phyloP scores from a whole-genome alignment of 805 yeast species.

The Ogataea trehalophila region DNA sequence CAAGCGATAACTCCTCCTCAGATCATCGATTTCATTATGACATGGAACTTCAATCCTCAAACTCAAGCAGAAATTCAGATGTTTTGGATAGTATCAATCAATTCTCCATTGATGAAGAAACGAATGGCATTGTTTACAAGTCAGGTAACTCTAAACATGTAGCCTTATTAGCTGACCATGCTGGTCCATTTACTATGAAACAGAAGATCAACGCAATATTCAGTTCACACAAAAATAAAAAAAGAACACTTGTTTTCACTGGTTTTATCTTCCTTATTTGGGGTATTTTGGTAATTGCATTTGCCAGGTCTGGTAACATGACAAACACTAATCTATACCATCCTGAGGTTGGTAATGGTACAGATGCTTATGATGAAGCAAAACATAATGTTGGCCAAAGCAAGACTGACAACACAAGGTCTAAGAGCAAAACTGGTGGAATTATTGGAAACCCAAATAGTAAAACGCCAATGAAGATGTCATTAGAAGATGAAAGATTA shows the following conservation, averaged over 20 bases:
- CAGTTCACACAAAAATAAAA: constrained; percentile 17
- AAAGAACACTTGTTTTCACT: constrained; percentile 11
- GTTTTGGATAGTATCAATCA: constrained; percentile 17
- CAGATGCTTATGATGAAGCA: not conserved
- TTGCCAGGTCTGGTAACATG: constrained; percentile 19
- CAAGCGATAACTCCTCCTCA: not conserved
- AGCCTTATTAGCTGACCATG: constrained; percentile 2
- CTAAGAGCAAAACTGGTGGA: not conserved
- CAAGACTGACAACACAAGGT: not conserved
- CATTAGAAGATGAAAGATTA: constrained; percentile 24
- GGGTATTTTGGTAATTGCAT: constrained; percentile 21
- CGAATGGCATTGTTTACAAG: constrained; percentile 11
- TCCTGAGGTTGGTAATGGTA: constrained; percentile 12
- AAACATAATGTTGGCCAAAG: constrained; percentile 3
- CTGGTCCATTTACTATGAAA: constrained; percentile 1
- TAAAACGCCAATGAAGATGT: constrained; percentile 15
- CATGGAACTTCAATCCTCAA: constrained; percentile 18
- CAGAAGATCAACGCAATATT: constrained; percentile 7
- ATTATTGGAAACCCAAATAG: constrained; percentile 1
- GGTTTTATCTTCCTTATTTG: constrained; percentile 21
- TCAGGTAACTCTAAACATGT: constrained; percentile 4
- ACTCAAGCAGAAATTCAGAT: constrained; percentile 17
- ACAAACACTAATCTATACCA: constrained; percentile 12
- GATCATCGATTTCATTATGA: constrained; percentile 9
- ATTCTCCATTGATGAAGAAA: constrained; percentile 22